Evolutionary conservation across 805 yeast species (phyloP).

Genomic region (Huiozyma sinensis): DNA sequence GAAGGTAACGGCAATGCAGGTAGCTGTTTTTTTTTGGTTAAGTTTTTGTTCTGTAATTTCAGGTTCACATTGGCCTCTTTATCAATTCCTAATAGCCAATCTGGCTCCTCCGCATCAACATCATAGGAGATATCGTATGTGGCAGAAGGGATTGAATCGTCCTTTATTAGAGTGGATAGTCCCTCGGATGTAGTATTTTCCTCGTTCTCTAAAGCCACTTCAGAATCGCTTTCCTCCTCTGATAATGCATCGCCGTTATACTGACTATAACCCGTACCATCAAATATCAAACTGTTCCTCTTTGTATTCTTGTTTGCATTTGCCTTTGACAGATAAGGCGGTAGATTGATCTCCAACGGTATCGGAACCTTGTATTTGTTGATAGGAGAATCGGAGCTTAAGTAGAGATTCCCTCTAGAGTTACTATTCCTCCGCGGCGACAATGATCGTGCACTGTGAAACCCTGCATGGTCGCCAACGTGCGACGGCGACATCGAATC

Average conservation of each 20-base stretch:
- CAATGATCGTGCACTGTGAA: background rate
- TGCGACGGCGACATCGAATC: conserved; percentile 5
- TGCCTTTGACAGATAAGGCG: conserved; percentile 30
- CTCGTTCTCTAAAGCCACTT: background rate
- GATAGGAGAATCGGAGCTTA: conserved; percentile 29
- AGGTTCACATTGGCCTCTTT: conserved; percentile 25
- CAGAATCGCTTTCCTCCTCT: background rate
- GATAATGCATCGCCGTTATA: conserved; percentile 5
- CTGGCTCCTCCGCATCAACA: conserved; percentile 9
- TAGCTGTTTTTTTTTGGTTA: conserved; percentile 5
- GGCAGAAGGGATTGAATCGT: conserved; percentile 22
- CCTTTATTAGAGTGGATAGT: background rate
- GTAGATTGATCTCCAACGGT: conserved; percentile 30
- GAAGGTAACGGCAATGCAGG: background rate
- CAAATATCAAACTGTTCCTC: conserved; percentile 26
- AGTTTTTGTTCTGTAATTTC: conserved; percentile 21
- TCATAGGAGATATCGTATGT: conserved; percentile 22
- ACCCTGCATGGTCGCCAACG: background rate
- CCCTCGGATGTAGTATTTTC: background rate
- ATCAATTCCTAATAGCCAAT: conserved; percentile 22
- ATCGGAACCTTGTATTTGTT: conserved; percentile 28
- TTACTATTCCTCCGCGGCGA: background rate
- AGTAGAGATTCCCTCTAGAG: conserved; percentile 13
- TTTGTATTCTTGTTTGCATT: conserved; percentile 21
- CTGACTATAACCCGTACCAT: conserved; percentile 30